A percentile compares a stretch with the other conserved stretches of the same genome.
These are phyloP conservation scores for Yarrowia sp. DNA, from an alignment of 805 yeast species.

Conservation along the genomic window DNA sequence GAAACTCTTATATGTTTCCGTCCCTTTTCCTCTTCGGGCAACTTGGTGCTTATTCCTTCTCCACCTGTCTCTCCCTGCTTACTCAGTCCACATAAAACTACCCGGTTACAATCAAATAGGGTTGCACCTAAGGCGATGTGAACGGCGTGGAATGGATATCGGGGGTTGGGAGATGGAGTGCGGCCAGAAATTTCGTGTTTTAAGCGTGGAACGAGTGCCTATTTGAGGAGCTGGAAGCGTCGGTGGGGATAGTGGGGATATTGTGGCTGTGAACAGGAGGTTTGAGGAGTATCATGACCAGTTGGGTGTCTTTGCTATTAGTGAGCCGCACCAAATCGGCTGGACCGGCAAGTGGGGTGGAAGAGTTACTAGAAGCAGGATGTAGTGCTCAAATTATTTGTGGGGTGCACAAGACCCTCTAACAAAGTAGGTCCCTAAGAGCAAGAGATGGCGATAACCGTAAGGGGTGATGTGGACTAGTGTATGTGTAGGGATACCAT, in stretches of 20 bases:
- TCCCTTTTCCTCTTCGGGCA: neutral
- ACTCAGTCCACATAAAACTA: constrained; percentile 23
- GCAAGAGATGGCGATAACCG: constrained; percentile 10
- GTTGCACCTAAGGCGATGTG: neutral
- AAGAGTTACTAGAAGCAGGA: neutral
- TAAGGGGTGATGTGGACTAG: neutral
- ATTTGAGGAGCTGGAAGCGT: constrained; percentile 24
- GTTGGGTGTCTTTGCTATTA: neutral
- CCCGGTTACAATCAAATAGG: constrained; percentile 26
- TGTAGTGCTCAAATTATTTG: neutral
- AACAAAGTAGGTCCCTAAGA: neutral
- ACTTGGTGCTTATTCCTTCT: neutral
- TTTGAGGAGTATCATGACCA: neutral
- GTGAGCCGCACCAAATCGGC: constrained; percentile 21
- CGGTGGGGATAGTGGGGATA: constrained; percentile 1
- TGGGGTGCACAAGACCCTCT: neutral
- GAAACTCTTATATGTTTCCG: no score
- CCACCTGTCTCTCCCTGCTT: constrained; percentile 1
- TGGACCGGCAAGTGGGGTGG: constrained; percentile 18
- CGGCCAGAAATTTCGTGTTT: neutral
- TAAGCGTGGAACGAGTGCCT: constrained; percentile 7
- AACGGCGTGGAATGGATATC: constrained; percentile 12
- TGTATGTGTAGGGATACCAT: neutral
- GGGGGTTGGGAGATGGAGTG: neutral
- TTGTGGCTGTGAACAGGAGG: neutral